These are phyloP conservation scores for Hibiscus trionum DNA, from an alignment of 345 rosid species.

Conservation along the genomic window DNA sequence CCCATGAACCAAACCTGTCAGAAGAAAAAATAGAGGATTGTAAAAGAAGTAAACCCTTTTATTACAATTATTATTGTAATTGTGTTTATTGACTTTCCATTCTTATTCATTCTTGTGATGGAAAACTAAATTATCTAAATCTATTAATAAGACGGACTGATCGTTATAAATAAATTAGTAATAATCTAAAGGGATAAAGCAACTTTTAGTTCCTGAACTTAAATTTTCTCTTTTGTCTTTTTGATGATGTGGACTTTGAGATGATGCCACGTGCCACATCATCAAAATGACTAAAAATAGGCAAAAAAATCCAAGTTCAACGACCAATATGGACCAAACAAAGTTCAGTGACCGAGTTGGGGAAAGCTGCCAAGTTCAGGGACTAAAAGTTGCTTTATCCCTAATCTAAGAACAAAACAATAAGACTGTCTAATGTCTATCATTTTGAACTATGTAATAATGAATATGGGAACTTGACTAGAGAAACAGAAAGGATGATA, in stretches of 20 bases:
- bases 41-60: not conserved
- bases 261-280: too few relatives aligned
- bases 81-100: not conserved
- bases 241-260: too few relatives aligned
- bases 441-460: not conserved
- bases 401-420: not conserved
- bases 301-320: too few relatives aligned
- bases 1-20: conserved; percentile 76
- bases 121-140: not conserved
- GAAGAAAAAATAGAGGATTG: conserved; percentile 2
- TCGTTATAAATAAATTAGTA: not conserved
- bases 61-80: not conserved
- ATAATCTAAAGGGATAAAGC: not conserved
- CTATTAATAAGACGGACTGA: not conserved
- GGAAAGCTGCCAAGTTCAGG: too few relatives aligned
- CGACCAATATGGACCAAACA: too few relatives aligned
- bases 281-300: too few relatives aligned
- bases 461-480: conserved; percentile 1
- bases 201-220: too few relatives aligned
- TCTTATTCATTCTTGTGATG: not conserved
- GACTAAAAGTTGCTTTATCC: too few relatives aligned
- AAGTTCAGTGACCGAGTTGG: too few relatives aligned
- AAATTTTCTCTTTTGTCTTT: too few relatives aligned
- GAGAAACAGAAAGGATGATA: not conserved
- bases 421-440: not conserved